Conservation (phyloP, 108 stramenopile genomes). For the Phaeodactylum tricornutum region DNA sequence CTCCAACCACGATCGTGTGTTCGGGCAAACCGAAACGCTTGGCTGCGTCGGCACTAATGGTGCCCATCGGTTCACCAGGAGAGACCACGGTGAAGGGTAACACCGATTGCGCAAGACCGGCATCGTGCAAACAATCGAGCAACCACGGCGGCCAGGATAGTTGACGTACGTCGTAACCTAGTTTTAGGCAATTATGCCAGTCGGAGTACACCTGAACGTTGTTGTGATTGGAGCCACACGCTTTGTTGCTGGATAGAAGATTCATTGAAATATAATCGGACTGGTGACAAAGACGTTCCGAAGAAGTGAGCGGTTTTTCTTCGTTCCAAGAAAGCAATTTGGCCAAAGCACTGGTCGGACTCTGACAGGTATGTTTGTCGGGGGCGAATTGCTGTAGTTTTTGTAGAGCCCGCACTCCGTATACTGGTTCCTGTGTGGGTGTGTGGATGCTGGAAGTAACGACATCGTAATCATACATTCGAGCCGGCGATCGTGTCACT, state of each 20-base stretch:
- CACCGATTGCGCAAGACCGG: constrained; percentile 19
- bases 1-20: constrained; percentile 64
- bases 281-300: constrained; percentile 84
- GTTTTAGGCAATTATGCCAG: constrained; percentile 91
- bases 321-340: constrained; percentile 83
- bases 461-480: constrained; percentile 80
- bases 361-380: constrained; percentile 61
- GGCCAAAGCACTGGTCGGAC: constrained; percentile 77
- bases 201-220: constrained; percentile 35
- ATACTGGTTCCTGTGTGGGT: constrained; percentile 4
- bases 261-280: constrained; percentile 79
- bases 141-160: constrained; percentile 70
- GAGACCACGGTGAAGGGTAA: constrained; percentile 52
- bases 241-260: constrained; percentile 26
- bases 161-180: constrained; percentile 82
- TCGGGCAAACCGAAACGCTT: constrained; percentile 41
- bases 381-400: constrained; percentile 67
- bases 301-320: constrained; percentile 37
- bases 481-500: constrained; percentile 26
- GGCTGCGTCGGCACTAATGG: constrained; percentile 43
- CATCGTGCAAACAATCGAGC: constrained; percentile 33
- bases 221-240: constrained; percentile 17
- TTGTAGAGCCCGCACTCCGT: constrained; percentile 31
- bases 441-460: not conserved
- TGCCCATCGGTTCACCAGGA: constrained; percentile 63